Percentiles rank a stretch among this genome's conserved stretches.
Evolutionary conservation across 2,329 filamentous ascomycete genomes (phyloP).

Genomic region (Neofusicoccum kwambonambiense): DNA sequence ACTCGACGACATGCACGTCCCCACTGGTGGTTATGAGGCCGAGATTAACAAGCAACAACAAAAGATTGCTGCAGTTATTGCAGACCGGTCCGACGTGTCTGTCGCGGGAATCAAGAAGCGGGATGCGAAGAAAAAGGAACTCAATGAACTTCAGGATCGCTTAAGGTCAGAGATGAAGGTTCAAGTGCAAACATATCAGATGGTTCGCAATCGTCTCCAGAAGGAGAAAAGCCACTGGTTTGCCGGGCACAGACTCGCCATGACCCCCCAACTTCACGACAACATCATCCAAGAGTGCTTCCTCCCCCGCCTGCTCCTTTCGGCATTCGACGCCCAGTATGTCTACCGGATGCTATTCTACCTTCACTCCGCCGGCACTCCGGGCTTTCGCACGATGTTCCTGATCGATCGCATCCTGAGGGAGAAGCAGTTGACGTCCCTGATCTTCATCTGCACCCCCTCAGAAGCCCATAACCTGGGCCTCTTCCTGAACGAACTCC

Average conservation of each 20-base stretch:
- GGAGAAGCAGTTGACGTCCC: slow-evolving; percentile 72
- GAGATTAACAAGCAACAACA: slow-evolving; percentile 61
- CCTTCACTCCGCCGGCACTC: slow-evolving; percentile 78
- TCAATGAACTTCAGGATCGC: slow-evolving; percentile 67
- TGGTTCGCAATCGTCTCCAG: slow-evolving; percentile 57
- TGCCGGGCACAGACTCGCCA: slow-evolving; percentile 54
- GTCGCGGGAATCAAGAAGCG: slow-evolving; percentile 64
- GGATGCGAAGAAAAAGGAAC: slow-evolving; percentile 66
- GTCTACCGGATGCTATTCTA: slow-evolving; percentile 83
- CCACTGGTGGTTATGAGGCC: slow-evolving; percentile 72
- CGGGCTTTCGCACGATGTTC: slow-evolving; percentile 82
- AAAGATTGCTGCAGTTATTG: slow-evolving; percentile 65
- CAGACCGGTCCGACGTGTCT: slow-evolving; percentile 71
- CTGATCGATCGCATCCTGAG: slow-evolving; percentile 83
- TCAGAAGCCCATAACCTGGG: slow-evolving; percentile 92
- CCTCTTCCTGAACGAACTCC: slow-evolving; percentile 78
- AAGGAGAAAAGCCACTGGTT: slow-evolving; percentile 82
- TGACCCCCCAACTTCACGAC: slow-evolving; percentile 67
- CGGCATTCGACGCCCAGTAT: slow-evolving; percentile 84
- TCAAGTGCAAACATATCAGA: slow-evolving; percentile 65
- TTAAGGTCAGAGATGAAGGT: slow-evolving; percentile 72
- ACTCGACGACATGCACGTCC: slow-evolving; percentile 76
- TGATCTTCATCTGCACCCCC: slow-evolving; percentile 87
- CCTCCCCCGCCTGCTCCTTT: slow-evolving; percentile 81
- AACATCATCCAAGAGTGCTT: slow-evolving; percentile 86